These are phyloP conservation scores for Rhodotorula taiwanensis DNA, from an alignment of 768 basidiomycete genomes.

Conservation along the genomic window DNA sequence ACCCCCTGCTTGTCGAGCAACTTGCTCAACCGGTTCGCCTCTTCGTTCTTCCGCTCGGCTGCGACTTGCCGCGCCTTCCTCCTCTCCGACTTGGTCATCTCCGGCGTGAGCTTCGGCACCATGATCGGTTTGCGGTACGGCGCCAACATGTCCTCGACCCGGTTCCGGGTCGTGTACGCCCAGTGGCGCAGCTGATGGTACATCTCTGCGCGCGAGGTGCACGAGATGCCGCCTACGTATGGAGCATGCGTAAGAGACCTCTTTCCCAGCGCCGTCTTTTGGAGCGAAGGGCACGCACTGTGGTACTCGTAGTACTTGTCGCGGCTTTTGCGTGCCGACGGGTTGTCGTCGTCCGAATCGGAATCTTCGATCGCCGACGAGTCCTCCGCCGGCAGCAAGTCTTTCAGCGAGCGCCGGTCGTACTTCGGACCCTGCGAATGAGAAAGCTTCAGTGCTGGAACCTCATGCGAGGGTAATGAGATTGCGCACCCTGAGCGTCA, in stretches of 20 bases:
- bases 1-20: background rate
- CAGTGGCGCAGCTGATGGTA: constrained; percentile 13
- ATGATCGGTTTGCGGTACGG: background rate
- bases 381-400: background rate
- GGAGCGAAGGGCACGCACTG: constrained; percentile 1
- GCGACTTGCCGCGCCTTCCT: background rate
- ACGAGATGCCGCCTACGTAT: constrained; percentile 18
- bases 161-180: background rate
- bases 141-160: background rate
- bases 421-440: constrained; percentile 10
- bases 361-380: constrained; percentile 1
- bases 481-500: background rate
- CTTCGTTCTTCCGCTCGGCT: background rate
- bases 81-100: background rate
- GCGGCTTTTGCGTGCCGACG: background rate
- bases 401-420: background rate
- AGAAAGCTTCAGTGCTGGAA: no score
- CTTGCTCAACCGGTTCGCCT: constrained; percentile 5
- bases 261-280: no score
- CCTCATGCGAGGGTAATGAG: background rate
- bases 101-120: background rate
- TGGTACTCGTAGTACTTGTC: constrained; percentile 8
- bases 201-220: constrained; percentile 9
- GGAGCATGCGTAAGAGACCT: no score
- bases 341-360: background rate